Percentiles rank a stretch among this genome's conserved stretches.
phyloP scores from a whole-genome alignment of 2,329 filamentous ascomycete species.

The Trichoderma harzianum region DNA sequence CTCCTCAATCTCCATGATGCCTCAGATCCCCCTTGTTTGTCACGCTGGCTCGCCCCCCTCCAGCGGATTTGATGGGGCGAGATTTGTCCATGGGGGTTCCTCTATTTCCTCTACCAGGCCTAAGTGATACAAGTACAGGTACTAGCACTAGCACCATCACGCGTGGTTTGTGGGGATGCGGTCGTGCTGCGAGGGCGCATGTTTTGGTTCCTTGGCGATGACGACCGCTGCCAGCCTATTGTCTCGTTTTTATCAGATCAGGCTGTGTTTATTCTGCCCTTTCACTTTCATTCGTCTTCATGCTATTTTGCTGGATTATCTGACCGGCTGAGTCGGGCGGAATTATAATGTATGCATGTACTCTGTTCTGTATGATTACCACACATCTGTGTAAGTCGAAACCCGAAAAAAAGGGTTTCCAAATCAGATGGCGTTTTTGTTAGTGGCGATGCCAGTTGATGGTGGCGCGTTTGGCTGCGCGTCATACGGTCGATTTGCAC shows the following conservation, averaged over 20 bases:
- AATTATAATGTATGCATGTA: neutral
- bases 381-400: neutral
- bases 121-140: neutral
- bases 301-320: neutral
- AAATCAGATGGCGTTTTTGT: neutral
- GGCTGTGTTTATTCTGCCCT: neutral
- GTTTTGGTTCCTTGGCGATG: neutral
- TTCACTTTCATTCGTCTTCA: neutral
- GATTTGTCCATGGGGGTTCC: neutral
- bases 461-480: neutral
- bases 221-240: neutral
- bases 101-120: neutral
- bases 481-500: neutral
- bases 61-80: neutral
- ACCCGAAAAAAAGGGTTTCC: neutral
- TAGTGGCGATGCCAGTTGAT: slow-evolving; percentile 2
- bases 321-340: neutral
- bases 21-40: neutral
- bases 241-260: neutral
- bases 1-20: neutral
- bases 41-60: neutral
- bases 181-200: slow-evolving; percentile 1
- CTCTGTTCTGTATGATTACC: neutral
- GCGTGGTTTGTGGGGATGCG: slow-evolving; percentile 3
- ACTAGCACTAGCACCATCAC: neutral